Conservation (phyloP, 345 rosid genomes). For the Fremontodendron californicum region DNA sequence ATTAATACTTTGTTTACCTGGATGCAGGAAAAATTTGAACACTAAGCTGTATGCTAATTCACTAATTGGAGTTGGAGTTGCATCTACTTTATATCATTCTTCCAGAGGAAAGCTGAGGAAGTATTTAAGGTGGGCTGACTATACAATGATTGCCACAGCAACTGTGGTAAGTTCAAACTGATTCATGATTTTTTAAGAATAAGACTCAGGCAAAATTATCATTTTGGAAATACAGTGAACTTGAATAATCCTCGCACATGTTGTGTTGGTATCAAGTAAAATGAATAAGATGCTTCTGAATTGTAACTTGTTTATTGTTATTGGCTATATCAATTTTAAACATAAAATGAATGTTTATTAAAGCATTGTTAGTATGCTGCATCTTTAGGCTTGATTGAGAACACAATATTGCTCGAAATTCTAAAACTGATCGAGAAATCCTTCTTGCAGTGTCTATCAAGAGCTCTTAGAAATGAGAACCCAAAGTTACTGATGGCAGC, state of each 20-base stretch:
- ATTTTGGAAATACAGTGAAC: background rate
- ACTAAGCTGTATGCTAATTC: conserved; percentile 86
- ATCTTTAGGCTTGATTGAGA: background rate
- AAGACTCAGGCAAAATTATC: background rate
- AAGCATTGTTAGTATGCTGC: background rate
- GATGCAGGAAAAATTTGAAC: conserved; percentile 64
- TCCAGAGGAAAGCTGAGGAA: conserved; percentile 78
- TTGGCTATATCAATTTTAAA: background rate
- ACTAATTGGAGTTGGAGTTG: conserved; percentile 85
- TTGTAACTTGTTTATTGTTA: background rate
- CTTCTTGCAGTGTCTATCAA: conserved; percentile 67
- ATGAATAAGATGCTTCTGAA: background rate
- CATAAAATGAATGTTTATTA: background rate
- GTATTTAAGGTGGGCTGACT: conserved; percentile 86
- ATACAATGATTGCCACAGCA: conserved; percentile 88
- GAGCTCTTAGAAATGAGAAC: conserved; percentile 80
- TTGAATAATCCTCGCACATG: background rate
- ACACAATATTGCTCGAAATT: background rate
- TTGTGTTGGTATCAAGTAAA: background rate
- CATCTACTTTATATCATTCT: conserved; percentile 81
- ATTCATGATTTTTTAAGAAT: background rate
- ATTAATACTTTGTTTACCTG: conserved; percentile 8
- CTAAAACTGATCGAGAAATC: conserved; percentile 3
- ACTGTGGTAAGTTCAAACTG: conserved; percentile 51
- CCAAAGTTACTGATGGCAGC: conserved; percentile 97